Evolutionary conservation across 2,329 filamentous ascomycete species (phyloP), one percentile per base, ranked within the genome.

Genomic region (Aspergillus pseudonomiae): DNA sequence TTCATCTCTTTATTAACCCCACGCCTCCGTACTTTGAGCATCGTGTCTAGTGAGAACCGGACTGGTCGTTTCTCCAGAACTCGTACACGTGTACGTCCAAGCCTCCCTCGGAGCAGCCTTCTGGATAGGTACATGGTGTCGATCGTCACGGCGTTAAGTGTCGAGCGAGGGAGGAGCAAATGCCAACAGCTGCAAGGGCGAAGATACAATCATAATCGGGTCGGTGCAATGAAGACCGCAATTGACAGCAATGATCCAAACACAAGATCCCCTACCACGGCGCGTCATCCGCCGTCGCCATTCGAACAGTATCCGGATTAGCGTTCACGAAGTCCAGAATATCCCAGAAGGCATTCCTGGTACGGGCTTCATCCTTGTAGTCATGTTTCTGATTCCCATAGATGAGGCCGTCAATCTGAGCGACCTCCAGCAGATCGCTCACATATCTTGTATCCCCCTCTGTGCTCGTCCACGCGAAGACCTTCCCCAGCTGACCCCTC

Each of bases 301-400:
- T 67, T 2, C 63, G 58, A 34, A 39, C 48, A 16, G 53, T 41
- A 39, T 58, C 56, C 24, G 52, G 26, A 56, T 67, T 46, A 1
- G 24, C 55, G 14, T 57, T 54, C 19, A 70, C 67, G 30, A 46
- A 66, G 26, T 45, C 43, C 11, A 50, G 50, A 28, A 71, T 65
- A 54, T 63, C 58, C 24, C 52, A 14, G 11, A 43, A 52, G 16
- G 62, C 62, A 30, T 39, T 41, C 32, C 21, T 57, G 6, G 56
- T 34, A 4, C 16, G 41, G 16, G 19, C 28, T n/a, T 61, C 52
- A 36, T 63, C 58, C 28, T 28, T 43, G 21, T 63, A 63, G 14
- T 56, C 45, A 24, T 41, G 28, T 16, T 39, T 39, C 21, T 39
- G 46, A 12, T 53, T 34, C 1, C 62, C 57, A 39, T 60, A 63